phyloP scores from a whole-genome alignment of 2,329 filamentous ascomycete genomes.

The Thielaviopsis musarum region DNA sequence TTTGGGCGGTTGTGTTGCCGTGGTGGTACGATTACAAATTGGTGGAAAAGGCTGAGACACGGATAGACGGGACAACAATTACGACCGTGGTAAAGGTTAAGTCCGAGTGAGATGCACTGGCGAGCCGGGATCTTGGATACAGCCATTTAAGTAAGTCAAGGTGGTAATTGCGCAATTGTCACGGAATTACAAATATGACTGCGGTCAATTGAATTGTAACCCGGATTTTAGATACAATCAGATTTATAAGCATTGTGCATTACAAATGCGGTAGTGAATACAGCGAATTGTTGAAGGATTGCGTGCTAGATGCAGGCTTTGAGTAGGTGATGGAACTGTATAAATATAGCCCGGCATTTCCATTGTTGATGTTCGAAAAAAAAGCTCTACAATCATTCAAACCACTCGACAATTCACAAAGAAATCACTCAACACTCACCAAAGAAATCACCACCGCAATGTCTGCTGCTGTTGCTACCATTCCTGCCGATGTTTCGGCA shows the following conservation, averaged over 20 bases:
- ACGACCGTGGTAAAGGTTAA: slow-evolving; percentile 32
- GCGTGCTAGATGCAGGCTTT: background rate
- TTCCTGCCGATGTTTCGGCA: background rate
- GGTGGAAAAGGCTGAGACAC: slow-evolving; percentile 40
- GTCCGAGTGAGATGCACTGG: background rate
- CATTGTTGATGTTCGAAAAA: background rate
- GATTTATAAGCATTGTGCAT: background rate
- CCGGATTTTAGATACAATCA: background rate
- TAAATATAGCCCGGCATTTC: background rate
- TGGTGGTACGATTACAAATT: slow-evolving; percentile 40
- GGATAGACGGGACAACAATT: slow-evolving; percentile 51
- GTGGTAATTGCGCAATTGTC: background rate
- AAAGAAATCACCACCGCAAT: slow-evolving; percentile 5
- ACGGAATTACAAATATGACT: background rate
- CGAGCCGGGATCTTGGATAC: too few relatives aligned
- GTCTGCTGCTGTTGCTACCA: slow-evolving; percentile 15
- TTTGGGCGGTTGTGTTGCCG: slow-evolving; percentile 47
- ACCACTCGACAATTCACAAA: background rate
- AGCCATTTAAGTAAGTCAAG: background rate
- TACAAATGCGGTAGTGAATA: background rate
- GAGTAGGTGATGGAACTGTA: background rate
- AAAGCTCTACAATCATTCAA: background rate
- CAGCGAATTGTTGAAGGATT: background rate
- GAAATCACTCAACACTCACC: background rate
- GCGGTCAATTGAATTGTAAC: background rate